Conservation (phyloP, 2,329 filamentous ascomycete genomes). For the Fusarium hainanense region DNA sequence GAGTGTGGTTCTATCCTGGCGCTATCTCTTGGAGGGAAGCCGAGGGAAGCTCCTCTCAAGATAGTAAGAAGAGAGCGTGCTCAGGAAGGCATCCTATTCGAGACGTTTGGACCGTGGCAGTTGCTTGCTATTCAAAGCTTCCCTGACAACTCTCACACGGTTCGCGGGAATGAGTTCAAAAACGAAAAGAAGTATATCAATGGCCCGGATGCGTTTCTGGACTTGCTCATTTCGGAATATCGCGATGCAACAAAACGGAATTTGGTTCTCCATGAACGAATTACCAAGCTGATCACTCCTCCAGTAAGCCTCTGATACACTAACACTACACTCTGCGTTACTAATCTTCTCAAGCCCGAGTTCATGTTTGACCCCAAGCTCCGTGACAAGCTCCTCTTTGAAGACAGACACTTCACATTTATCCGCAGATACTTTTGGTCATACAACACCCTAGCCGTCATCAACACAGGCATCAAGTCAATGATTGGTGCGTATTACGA, state of each 20-base stretch:
- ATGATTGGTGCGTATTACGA: slow-evolving; percentile 68
- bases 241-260: slow-evolving; percentile 69
- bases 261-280: slow-evolving; percentile 65
- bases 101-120: slow-evolving; percentile 70
- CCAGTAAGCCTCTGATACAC: background rate
- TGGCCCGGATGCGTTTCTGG: slow-evolving; percentile 70
- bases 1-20: slow-evolving; percentile 70
- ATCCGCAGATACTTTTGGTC: slow-evolving; percentile 72
- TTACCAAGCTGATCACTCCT: slow-evolving; percentile 68
- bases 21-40: slow-evolving; percentile 64
- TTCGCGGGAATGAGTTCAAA: slow-evolving; percentile 65
- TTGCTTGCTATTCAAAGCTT: slow-evolving; percentile 69
- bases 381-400: slow-evolving; percentile 69
- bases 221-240: slow-evolving; percentile 68
- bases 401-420: slow-evolving; percentile 70
- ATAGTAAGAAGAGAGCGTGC: slow-evolving; percentile 60
- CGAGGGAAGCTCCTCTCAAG: slow-evolving; percentile 61
- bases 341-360: slow-evolving; percentile 51
- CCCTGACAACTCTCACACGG: slow-evolving; percentile 67
- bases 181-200: slow-evolving; percentile 68
- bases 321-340: too few relatives aligned
- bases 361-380: slow-evolving; percentile 69
- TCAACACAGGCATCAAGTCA: slow-evolving; percentile 68
- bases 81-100: slow-evolving; percentile 64
- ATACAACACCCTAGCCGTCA: slow-evolving; percentile 68